Evolutionary conservation across 345 rosid genomes (phyloP).

Genomic region (Carallia pectinifolia): DNA sequence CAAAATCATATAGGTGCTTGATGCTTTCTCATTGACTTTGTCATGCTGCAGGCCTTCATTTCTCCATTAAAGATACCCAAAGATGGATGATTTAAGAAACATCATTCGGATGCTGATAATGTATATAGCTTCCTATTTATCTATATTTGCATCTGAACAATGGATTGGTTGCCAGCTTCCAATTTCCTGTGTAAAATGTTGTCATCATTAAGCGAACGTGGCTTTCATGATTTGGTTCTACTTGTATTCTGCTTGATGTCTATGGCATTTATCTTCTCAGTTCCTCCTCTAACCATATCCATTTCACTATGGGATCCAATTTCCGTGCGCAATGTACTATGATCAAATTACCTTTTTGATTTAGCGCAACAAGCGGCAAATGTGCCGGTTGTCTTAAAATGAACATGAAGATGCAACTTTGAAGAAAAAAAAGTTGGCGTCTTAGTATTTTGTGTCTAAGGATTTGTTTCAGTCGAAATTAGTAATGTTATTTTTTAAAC

Average conservation of each 20-base stretch:
- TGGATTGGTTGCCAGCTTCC: constrained; percentile 6
- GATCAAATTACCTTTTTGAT: too few species aligned
- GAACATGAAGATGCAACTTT: too few species aligned
- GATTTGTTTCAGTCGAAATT: too few species aligned
- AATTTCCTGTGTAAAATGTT: constrained; percentile 18
- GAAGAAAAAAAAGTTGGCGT: too few species aligned
- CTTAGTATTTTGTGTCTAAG: too few species aligned
- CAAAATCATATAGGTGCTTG: constrained; percentile 5
- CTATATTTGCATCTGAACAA: constrained; percentile 12
- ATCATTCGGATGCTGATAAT: constrained; percentile 15
- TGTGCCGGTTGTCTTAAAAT: too few species aligned
- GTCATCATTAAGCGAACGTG: constrained; percentile 11
- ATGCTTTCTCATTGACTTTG: constrained; percentile 8
- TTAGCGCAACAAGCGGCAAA: too few species aligned
- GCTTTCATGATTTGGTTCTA: constrained; percentile 20
- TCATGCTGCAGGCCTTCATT: constrained; percentile 17
- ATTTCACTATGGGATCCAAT: neutral
- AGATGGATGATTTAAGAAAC: constrained; percentile 17
- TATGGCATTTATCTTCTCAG: neutral
- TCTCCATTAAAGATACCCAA: neutral
- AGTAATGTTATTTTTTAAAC: too few species aligned
- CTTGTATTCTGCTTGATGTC: neutral
- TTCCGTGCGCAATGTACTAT: too few species aligned
- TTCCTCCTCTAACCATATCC: neutral
- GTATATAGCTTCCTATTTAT: constrained; percentile 25